Evolutionary conservation across 768 basidiomycete genomes (phyloP), one percentile per base, ranked within the genome.

Genomic region (Amanita phalloides): DNA sequence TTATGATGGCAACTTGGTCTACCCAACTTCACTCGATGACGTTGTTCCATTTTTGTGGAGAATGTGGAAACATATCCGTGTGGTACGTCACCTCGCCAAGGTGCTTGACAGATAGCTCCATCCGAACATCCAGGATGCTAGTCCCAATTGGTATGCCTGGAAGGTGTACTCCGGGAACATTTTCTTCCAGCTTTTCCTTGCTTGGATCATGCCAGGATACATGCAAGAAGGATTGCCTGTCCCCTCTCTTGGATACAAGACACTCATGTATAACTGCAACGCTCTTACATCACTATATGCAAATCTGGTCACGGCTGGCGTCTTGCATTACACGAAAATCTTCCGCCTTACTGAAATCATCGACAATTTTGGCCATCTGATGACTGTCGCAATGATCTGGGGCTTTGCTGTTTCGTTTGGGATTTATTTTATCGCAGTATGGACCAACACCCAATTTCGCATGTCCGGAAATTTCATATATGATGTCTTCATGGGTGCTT

Each of bases 391-490:
- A 9, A 93, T 96, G 77, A 89, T 96, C 55, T 88, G 82, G 57
- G 92, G 92, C 45, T 94, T 94, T 55, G 75, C 71, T 30, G 80
- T 91, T 48, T 85, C 89, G 17, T 80, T 86, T 56, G 77, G 83
- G 56, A 84, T 86, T 58, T 95, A 97, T 65, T 76, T 91, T 54
- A 69, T 82, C 51, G 84, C 88, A 0, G 76, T 94, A 56, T 71
- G 75, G 10, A 84, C 84, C 35, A 87, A 89, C 2, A 84, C 83
- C 59, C 79, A 85, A 55, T 83, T 95, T 46, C 79, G 96, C 56
- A 95, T 96, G 88, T 91, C 87, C n/a, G 93, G 90, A 42, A 94
- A 81, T 71, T 80, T 88, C 68, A 76, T 94, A 60, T 99, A 98
- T 63, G 93, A 96, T 58, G 84, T 91, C 54, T 96, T 94, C 70